Evolutionary conservation across 176 grass and related monocot genomes (phyloP), one percentile per base, ranked within the genome.

Genomic region (Rhynchospora breviuscula): DNA sequence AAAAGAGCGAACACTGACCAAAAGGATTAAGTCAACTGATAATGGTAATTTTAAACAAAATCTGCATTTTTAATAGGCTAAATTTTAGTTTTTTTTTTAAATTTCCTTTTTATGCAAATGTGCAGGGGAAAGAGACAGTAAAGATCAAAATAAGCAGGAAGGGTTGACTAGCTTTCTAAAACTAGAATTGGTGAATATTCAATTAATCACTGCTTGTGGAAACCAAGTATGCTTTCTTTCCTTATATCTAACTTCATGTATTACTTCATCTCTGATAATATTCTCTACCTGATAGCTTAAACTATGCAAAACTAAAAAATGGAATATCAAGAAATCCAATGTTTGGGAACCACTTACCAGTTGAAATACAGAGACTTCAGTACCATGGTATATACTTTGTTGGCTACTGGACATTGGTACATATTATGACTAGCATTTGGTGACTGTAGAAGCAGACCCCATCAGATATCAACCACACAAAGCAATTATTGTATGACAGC

Each of bases 181-280:
- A 83, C 87, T 98, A 33, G 95, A 98, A 82, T 87, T 94, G 76
- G 75, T 89, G 25, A 91, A 88, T 84, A 98, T 94, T 83, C 92
- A 98, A 79, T 83, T 98, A 81, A 86, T 91, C 73, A 90, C 95
- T 87, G 89, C 95, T 59, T 93, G 90, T 85, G 92, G 95, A 87
- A 94, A 89, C 33, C 92, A 94, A 90, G 92, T 64, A 86, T 63
- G 26, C 45, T 63, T 64, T 44, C 44, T 85, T 29, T 25, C 26
- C 22, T 81, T 67, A 5, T 45, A 69, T 69, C 5, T 3, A 45
- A 44, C 6, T 10, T 44, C 15, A 69, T 40, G 31, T 67, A 17
- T 67, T 33, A 67, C 13, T 6, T 67, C 29, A 67, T 67, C 10
- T 52, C 25, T 31, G 46, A 44, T 10, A 44, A 44, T 69, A 69